These are phyloP conservation scores for Bassia scoparia DNA, from an alignment of 148 eudicot genomes.

Conservation along the genomic window DNA sequence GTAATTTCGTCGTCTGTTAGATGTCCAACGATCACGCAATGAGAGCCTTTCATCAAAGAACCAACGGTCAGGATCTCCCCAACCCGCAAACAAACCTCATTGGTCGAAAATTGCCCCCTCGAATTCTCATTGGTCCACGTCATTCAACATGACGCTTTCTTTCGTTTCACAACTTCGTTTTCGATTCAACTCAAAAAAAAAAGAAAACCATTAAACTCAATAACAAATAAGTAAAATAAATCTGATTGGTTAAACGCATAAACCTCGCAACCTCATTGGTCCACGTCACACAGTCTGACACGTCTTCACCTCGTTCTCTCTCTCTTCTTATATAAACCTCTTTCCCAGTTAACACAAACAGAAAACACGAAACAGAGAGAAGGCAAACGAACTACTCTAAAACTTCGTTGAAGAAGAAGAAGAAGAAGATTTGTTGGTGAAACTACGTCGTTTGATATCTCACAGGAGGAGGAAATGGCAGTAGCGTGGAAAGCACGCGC, in stretches of 20 bases:
- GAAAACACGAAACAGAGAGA: neutral
- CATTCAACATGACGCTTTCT: slow-evolving; percentile 29
- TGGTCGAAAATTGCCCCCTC: neutral
- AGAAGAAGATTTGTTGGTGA: neutral
- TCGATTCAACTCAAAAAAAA: neutral
- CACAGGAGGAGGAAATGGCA: slow-evolving; percentile 26
- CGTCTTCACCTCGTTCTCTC: slow-evolving; percentile 20
- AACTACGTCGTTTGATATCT: neutral
- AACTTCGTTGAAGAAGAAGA: neutral
- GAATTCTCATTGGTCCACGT: slow-evolving; percentile 42
- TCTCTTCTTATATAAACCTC: slow-evolving; percentile 6
- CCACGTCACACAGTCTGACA: slow-evolving; percentile 55
- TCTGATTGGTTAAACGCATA: slow-evolving; percentile 26
- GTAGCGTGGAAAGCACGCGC: slow-evolving; percentile 45
- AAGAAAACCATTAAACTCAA: neutral
- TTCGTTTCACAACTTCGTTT: neutral
- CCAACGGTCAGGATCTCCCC: slow-evolving; percentile 27
- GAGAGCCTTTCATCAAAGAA: too few species aligned
- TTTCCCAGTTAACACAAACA: neutral
- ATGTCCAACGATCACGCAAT: too few species aligned
- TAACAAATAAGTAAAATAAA: neutral
- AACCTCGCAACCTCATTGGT: slow-evolving; percentile 32
- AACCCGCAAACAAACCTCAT: slow-evolving; percentile 11
- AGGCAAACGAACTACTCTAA: too few species aligned
- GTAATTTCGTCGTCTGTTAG: too few species aligned